phyloP scores from a whole-genome alignment of 306 rosid species.

The Medicago lupulina region DNA sequence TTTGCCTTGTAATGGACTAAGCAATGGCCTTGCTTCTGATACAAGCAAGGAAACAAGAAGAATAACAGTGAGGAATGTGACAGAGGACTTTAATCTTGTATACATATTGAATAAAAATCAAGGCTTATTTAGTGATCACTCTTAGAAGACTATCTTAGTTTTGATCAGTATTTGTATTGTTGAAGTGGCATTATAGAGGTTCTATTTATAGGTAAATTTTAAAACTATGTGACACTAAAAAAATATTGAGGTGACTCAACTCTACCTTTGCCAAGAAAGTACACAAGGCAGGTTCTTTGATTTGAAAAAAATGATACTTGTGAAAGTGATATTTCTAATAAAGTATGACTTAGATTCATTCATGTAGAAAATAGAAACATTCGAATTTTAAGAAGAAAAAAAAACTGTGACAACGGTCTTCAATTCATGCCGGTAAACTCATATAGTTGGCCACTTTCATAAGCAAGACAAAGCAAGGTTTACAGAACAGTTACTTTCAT shows the following conservation, averaged over 20 bases:
- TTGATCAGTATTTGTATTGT: conserved; percentile 33
- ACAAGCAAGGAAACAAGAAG: conserved; percentile 37
- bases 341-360: neutral
- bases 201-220: conserved; percentile 52
- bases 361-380: too few relatives aligned
- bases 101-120: conserved; percentile 45
- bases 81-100: conserved; percentile 42
- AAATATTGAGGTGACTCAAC: neutral
- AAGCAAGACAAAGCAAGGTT: neutral
- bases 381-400: too few relatives aligned
- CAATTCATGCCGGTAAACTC: neutral
- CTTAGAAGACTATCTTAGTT: neutral
- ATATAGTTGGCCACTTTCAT: neutral
- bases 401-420: too few relatives aligned
- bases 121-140: conserved; percentile 15
- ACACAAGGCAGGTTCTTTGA: conserved; percentile 39
- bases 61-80: conserved; percentile 8
- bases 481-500: neutral
- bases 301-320: conserved; percentile 34
- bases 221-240: neutral
- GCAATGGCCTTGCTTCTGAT: conserved; percentile 53
- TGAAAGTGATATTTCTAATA: conserved; percentile 30
- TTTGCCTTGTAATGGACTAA: neutral
- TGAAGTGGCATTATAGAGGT: conserved; percentile 36
- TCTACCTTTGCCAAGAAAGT: conserved; percentile 34